Conservation (phyloP, 768 basidiomycete genomes). For the Asterophora lycoperdoides region DNA sequence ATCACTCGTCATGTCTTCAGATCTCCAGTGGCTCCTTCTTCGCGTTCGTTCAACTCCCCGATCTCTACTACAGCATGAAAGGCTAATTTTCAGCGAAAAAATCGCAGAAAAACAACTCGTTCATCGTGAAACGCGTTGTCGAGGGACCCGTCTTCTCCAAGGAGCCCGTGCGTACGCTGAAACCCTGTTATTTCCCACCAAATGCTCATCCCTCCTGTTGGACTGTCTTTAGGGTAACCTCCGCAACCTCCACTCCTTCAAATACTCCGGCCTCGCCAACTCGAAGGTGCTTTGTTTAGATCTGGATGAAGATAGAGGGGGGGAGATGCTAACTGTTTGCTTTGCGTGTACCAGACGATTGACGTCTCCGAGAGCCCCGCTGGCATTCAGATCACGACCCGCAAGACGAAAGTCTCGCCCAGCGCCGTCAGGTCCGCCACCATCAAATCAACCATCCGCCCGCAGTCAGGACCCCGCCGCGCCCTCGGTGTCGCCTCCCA, state of each 20-base stretch:
- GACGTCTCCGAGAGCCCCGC: constrained; percentile 51
- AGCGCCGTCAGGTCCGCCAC: constrained; percentile 44
- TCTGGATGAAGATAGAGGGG: background rate
- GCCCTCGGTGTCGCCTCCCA: constrained; percentile 60
- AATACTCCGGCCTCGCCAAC: constrained; percentile 89
- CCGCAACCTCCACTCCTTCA: constrained; percentile 84
- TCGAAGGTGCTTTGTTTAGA: constrained; percentile 48
- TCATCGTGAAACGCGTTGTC: constrained; percentile 71
- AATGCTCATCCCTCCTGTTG: background rate
- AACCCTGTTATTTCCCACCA: background rate
- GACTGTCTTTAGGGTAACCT: constrained; percentile 64
- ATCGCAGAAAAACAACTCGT: constrained; percentile 74
- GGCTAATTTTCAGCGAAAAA: constrained; percentile 8
- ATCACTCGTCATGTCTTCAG: constrained; percentile 67
- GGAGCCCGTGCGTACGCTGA: constrained; percentile 60
- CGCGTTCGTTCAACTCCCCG: constrained; percentile 52
- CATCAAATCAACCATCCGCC: constrained; percentile 52
- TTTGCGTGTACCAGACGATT: constrained; percentile 47
- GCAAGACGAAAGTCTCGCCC: constrained; percentile 58
- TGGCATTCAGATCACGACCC: constrained; percentile 58
- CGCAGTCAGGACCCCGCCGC: constrained; percentile 68
- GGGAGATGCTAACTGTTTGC: constrained; percentile 1
- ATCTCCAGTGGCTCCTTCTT: constrained; percentile 92
- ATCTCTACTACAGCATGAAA: background rate
- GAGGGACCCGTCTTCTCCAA: constrained; percentile 80